Conservation (phyloP, 1,139 yeast genomes). For the Saccharomyces pastorianus region DNA sequence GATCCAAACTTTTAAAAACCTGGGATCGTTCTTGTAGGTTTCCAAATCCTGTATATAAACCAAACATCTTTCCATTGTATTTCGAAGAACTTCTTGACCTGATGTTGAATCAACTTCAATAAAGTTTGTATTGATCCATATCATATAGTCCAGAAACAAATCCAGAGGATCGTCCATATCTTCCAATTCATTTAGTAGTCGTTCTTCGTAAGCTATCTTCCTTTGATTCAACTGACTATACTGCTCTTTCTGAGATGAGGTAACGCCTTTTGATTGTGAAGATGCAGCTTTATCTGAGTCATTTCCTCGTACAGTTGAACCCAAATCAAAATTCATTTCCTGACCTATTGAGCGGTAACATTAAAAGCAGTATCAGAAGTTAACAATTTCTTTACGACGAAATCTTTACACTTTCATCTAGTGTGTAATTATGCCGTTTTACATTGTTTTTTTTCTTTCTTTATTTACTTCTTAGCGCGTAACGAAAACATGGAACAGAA, state of each 20-base stretch:
- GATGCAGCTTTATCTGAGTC: not conserved
- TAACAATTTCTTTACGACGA: not conserved
- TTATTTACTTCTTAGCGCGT: not conserved
- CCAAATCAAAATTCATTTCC: not conserved
- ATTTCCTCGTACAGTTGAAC: not conserved
- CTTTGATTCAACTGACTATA: not conserved
- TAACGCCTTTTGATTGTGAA: not conserved
- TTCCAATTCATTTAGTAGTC: conserved; percentile 38
- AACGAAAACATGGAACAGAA: not conserved
- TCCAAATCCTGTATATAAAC: conserved; percentile 55
- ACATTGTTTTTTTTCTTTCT: not conserved
- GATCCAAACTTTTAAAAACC: conserved; percentile 77
- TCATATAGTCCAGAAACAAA: conserved; percentile 60
- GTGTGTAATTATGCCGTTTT: not conserved
- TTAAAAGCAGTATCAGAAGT: not conserved
- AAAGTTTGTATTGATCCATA: conserved; percentile 59
- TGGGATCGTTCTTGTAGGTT: conserved; percentile 70
- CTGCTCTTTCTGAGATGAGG: not conserved
- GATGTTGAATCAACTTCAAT: conserved; percentile 67
- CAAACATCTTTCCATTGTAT: conserved; percentile 64
- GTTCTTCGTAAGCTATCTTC: conserved; percentile 35
- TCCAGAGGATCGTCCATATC: conserved; percentile 79
- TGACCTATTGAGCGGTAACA: not conserved
- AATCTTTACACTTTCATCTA: not conserved
- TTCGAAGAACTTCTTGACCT: conserved; percentile 56